Evolutionary conservation across 2,329 filamentous ascomycete species (phyloP).

Genomic region (Ophiosphaerella korrae): DNA sequence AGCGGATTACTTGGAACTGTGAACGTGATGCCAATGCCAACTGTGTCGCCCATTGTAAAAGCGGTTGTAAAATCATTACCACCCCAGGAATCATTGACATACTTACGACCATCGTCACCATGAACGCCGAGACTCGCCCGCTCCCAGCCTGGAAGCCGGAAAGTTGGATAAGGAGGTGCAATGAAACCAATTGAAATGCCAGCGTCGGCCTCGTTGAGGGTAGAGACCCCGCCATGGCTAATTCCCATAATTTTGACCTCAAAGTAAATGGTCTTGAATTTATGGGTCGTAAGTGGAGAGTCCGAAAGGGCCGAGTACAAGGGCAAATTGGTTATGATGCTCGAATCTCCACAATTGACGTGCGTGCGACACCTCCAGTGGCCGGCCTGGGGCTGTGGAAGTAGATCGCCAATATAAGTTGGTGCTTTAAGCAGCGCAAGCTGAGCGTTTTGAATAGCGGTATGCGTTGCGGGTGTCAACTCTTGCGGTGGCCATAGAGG

Average conservation of each 20-base stretch:
- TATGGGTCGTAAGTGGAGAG: slow-evolving; percentile 61
- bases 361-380: slow-evolving; percentile 53
- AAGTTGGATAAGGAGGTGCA: slow-evolving; percentile 76
- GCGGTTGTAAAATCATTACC: slow-evolving; percentile 70
- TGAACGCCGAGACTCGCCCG: slow-evolving; percentile 76
- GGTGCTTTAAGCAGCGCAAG: slow-evolving; percentile 49
- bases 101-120: slow-evolving; percentile 77
- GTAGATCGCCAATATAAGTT: slow-evolving; percentile 45
- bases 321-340: slow-evolving; percentile 70
- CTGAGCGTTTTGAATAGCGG: slow-evolving; percentile 58
- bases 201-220: slow-evolving; percentile 51
- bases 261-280: slow-evolving; percentile 69
- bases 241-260: slow-evolving; percentile 65
- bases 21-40: slow-evolving; percentile 75
- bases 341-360: slow-evolving; percentile 59
- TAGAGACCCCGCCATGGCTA: slow-evolving; percentile 33
- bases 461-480: slow-evolving; percentile 54
- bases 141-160: slow-evolving; percentile 82
- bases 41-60: slow-evolving; percentile 68
- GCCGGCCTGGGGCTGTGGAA: slow-evolving; percentile 52
- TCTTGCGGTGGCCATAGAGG: slow-evolving; percentile 62
- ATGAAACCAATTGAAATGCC: slow-evolving; percentile 72
- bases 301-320: slow-evolving; percentile 66
- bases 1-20: slow-evolving; percentile 46
- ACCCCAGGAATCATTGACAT: slow-evolving; percentile 75